These are phyloP conservation scores for Papiliotrema fonsecae DNA, from an alignment of 1,284 basidiomycete genomes.

Conservation along the genomic window DNA sequence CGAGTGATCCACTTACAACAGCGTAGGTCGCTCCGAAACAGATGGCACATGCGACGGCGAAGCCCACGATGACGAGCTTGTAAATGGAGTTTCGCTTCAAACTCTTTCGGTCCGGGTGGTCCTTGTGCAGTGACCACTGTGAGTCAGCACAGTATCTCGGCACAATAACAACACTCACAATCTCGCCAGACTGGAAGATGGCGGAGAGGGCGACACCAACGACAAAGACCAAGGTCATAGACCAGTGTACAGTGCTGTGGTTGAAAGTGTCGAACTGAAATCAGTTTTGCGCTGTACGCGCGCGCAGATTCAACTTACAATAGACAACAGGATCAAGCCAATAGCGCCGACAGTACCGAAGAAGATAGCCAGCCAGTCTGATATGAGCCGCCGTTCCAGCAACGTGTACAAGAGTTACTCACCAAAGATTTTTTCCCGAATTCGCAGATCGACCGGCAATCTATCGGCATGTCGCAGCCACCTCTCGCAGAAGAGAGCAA, in stretches of 20 bases:
- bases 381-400: not conserved
- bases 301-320: constrained; percentile 24
- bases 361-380: constrained; percentile 49
- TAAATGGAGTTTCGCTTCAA: constrained; percentile 49
- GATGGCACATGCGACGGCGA: constrained; percentile 50
- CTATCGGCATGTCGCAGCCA: constrained; percentile 52
- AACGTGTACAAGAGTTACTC: constrained; percentile 4
- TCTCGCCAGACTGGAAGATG: constrained; percentile 51
- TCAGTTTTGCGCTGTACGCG: not conserved
- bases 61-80: constrained; percentile 49
- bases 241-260: constrained; percentile 51
- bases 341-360: constrained; percentile 48
- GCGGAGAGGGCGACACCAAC: constrained; percentile 51
- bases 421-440: constrained; percentile 44
- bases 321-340: constrained; percentile 49
- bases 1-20: constrained; percentile 19
- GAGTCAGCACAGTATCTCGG: not conserved
- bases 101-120: constrained; percentile 48
- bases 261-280: constrained; percentile 46
- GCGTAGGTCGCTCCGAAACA: constrained; percentile 50
- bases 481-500: constrained; percentile 49
- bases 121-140: constrained; percentile 46
- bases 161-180: constrained; percentile 35
- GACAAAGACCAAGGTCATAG: constrained; percentile 52
- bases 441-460: constrained; percentile 49